Evolutionary conservation across 2,329 filamentous ascomycete genomes (phyloP).

Genomic region (Monosporascus sp.): DNA sequence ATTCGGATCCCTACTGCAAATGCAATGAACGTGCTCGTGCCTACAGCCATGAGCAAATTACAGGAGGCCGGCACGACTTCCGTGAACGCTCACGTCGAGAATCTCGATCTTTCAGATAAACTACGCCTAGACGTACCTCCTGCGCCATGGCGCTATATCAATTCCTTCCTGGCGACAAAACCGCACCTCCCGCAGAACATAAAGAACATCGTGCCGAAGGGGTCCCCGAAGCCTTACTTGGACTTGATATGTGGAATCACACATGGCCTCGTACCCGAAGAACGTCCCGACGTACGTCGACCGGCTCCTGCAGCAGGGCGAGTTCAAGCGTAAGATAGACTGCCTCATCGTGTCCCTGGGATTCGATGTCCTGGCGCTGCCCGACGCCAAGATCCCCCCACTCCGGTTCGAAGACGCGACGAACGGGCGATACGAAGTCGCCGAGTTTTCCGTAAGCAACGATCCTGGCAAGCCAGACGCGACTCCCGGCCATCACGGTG

Average conservation of each 20-base stretch:
- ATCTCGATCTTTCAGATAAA: conserved; percentile 18
- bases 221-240: conserved; percentile 11
- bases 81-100: conserved; percentile 21
- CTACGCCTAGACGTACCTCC: conserved; percentile 19
- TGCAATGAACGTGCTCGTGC: conserved; percentile 20
- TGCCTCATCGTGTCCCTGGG: conserved; percentile 24
- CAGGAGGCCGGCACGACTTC: conserved; percentile 14
- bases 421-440: conserved; percentile 18
- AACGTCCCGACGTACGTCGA: conserved; percentile 23
- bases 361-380: conserved; percentile 29
- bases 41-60: conserved; percentile 11
- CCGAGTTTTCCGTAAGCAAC: conserved; percentile 30
- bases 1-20: conserved; percentile 13
- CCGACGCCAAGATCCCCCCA: conserved; percentile 28
- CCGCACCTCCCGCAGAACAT: conserved; percentile 24
- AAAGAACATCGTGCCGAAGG: conserved; percentile 12
- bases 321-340: conserved; percentile 25
- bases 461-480: conserved; percentile 26
- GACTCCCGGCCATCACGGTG: conserved; percentile 29
- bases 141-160: conserved; percentile 23
- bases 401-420: conserved; percentile 26
- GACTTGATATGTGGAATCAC: conserved; percentile 18
- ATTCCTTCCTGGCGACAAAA: conserved; percentile 30
- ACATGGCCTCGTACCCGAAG: conserved; percentile 16
- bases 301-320: conserved; percentile 16